Evolutionary conservation across 2,329 filamentous ascomycete species (phyloP).

Genomic region (Aspergillus neotritici): DNA sequence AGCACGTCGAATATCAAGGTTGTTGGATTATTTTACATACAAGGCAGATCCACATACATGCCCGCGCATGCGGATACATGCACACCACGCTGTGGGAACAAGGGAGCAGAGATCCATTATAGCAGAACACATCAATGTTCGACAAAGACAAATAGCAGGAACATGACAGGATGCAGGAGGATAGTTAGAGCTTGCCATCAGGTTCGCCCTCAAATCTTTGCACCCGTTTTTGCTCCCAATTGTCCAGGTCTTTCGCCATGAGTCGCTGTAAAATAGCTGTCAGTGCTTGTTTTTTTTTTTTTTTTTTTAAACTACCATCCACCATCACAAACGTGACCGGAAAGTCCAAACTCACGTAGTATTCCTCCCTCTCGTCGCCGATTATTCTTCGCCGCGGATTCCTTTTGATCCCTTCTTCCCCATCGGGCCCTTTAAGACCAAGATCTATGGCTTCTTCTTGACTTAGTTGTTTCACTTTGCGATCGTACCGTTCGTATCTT

Average conservation of each 20-base stretch:
- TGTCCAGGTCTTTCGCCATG: constrained; percentile 83
- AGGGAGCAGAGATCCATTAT: too few species aligned
- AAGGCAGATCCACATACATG: too few species aligned
- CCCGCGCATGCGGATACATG: too few species aligned
- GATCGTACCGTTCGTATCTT: constrained; percentile 87
- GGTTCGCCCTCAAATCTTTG: constrained; percentile 83
- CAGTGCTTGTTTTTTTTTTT: constrained; percentile 7
- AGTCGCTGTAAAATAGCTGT: constrained; percentile 52
- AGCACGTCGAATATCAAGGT: too few species aligned
- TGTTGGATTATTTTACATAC: too few species aligned
- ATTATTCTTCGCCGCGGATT: constrained; percentile 41
- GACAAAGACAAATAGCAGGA: too few species aligned
- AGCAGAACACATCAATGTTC: too few species aligned
- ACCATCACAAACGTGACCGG: background rate
- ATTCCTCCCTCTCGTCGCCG: constrained; percentile 43
- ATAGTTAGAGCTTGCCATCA: constrained; percentile 66
- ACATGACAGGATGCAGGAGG: background rate
- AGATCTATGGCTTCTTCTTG: constrained; percentile 83
- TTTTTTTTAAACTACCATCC: background rate
- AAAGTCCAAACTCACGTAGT: constrained; percentile 34
- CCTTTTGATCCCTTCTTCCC: constrained; percentile 69
- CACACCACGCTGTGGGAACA: too few species aligned
- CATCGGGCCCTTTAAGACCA: constrained; percentile 57
- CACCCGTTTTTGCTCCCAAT: constrained; percentile 96
- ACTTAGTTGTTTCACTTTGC: constrained; percentile 77